Evolutionary conservation across 345 rosid genomes (phyloP), one percentile per base, ranked within the genome.

Genomic region (Lenwebbia sp.): DNA sequence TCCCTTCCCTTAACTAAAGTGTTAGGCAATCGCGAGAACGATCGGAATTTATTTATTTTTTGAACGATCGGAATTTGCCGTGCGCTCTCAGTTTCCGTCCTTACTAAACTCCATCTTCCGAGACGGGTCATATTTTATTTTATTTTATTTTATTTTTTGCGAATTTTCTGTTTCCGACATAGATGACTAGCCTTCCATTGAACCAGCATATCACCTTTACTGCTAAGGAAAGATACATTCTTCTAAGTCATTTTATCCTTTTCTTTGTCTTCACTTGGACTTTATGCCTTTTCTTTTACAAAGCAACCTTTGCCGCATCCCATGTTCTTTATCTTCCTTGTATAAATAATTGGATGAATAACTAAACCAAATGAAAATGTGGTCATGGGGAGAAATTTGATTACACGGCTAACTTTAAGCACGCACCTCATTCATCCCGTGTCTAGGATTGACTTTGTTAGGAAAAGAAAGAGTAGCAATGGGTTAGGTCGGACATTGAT

Each of bases 91-190:
- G 1, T 37, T 2, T 11, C 81, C 81, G 25, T 37, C 3, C 44
- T 19, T 33, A 9, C 81, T 37, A 37, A 21, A 37, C 10, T 0
- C 25, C 9, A 19, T 37, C 21, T 62, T 7, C 8, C 0, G 12
- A 55, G 26, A 10, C 5, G 10, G 58, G n/a, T 22, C 58, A 9
- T 55, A 8, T 3, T 22, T 23, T 54, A 21, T 54, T 54, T 8
- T 2, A 1, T 7, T 30, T 15, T 0, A 1, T 30, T 30, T n/a
- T n/a, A n/a, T n/a, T 8, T 33, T 70, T 19, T 0, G 6, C 21
- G 25, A 70, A 70, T 33, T 65, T 17, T 13, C 13, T 19, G 47
- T 70, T 33, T 70, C 3, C 14, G 26, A 37, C 81, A 19, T 37
- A 2, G 47, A 70, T 70, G 81, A 37, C 47, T 37, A 9, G 81